Conservation (phyloP, 2,329 filamentous ascomycete species). For the Fonsecaea monophora region DNA sequence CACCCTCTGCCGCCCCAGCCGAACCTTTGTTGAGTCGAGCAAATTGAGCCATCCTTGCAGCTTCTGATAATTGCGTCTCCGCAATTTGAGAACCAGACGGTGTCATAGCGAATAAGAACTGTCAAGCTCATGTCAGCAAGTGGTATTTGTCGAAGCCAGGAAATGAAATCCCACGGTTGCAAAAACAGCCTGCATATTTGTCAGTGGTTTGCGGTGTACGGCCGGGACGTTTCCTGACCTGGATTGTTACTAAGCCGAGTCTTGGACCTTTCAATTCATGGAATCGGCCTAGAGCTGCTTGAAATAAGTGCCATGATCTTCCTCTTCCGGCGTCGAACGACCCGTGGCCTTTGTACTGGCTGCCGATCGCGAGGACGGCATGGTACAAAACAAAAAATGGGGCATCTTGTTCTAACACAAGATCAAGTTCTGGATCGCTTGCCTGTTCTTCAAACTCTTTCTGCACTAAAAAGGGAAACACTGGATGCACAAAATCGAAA, state of each 20-base stretch:
- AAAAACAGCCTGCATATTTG: no score
- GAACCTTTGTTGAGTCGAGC: slow-evolving; percentile 43
- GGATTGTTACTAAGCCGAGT: slow-evolving; percentile 39
- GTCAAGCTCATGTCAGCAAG: no score
- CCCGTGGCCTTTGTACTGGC: slow-evolving; percentile 47
- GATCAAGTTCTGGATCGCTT: slow-evolving; percentile 61
- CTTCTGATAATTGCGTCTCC: slow-evolving; percentile 45
- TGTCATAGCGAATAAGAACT: slow-evolving; percentile 47
- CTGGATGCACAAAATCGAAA: slow-evolving; percentile 50
- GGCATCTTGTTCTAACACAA: slow-evolving; percentile 63
- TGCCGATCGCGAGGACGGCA: slow-evolving; percentile 49
- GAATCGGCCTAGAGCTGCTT: slow-evolving; percentile 47
- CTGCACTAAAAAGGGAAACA: slow-evolving; percentile 52
- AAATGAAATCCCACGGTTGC: no score
- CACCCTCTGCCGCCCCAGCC: slow-evolving; percentile 36
- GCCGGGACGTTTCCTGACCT: slow-evolving; percentile 9
- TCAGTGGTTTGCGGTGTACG: slow-evolving; percentile 8
- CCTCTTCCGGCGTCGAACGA: slow-evolving; percentile 51
- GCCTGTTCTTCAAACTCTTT: slow-evolving; percentile 47
- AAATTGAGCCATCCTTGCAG: slow-evolving; percentile 46
- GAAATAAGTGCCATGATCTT: slow-evolving; percentile 51
- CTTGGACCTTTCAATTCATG: slow-evolving; percentile 44
- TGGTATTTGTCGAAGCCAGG: no score
- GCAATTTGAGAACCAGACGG: slow-evolving; percentile 47
- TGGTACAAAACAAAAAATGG: slow-evolving; percentile 55